phyloP scores from a whole-genome alignment of 345 rosid species.

The Geranium rotundifolium region DNA sequence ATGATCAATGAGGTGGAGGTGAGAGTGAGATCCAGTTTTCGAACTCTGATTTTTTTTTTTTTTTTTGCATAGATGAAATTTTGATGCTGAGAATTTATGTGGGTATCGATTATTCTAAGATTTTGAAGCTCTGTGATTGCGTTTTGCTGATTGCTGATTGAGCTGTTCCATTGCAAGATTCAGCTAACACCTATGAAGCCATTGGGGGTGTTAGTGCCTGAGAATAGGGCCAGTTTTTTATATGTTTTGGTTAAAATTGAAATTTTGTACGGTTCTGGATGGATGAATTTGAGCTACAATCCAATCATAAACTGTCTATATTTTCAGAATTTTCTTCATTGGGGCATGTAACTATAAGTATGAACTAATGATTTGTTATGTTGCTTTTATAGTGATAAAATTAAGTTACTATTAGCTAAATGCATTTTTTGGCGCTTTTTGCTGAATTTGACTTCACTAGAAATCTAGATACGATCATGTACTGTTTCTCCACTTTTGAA shows the following conservation, averaged over 20 bases:
- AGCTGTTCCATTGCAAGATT: not conserved
- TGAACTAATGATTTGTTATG: too few relatives aligned
- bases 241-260: not conserved
- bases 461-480: too few relatives aligned
- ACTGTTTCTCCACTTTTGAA: not conserved
- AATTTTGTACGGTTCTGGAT: not conserved
- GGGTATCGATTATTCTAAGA: not conserved
- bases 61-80: not conserved
- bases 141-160: not conserved
- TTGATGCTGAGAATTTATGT: not conserved
- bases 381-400: too few relatives aligned
- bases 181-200: not conserved
- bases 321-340: not conserved
- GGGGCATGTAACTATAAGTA: not conserved
- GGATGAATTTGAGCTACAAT: not conserved
- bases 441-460: not conserved
- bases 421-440: not conserved
- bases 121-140: not conserved
- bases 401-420: not conserved
- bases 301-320: too few relatives aligned
- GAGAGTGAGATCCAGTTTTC: constrained; percentile 33
- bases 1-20: constrained; percentile 54
- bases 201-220: not conserved
- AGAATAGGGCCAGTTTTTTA: not conserved
- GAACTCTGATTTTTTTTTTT: not conserved